Evolutionary conservation across 2,329 filamentous ascomycete species (phyloP).

Genomic region (Penicillium sp.): DNA sequence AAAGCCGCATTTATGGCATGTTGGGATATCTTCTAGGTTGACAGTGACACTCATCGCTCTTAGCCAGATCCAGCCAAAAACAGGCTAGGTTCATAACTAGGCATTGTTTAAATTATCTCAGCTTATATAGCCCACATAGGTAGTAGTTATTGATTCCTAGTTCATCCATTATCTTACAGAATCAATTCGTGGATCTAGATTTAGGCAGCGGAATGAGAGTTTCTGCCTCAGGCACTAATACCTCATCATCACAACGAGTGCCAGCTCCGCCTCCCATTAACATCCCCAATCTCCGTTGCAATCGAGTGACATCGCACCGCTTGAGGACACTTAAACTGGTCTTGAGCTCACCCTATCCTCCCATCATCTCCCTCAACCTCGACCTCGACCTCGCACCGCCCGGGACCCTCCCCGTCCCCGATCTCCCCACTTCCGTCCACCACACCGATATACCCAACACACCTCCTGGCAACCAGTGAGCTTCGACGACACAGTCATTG

Average conservation of each 20-base stretch:
- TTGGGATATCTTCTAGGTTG: not conserved
- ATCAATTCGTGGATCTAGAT: not conserved
- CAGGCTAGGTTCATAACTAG: not conserved
- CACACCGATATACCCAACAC: constrained; percentile 11
- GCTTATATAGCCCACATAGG: not conserved
- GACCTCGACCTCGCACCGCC: not conserved
- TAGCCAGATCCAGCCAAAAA: not conserved
- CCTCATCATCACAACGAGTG: constrained; percentile 3
- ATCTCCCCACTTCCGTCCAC: constrained; percentile 18
- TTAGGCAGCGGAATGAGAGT: not conserved
- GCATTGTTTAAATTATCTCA: not conserved
- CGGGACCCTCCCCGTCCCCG: constrained; percentile 4
- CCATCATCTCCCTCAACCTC: not conserved
- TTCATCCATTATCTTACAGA: not conserved
- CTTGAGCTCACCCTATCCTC: not conserved
- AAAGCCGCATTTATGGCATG: not conserved
- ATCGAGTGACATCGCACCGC: not conserved
- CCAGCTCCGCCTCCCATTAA: constrained; percentile 6
- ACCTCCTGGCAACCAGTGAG: constrained; percentile 2
- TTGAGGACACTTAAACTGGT: not conserved
- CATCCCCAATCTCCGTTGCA: not conserved
- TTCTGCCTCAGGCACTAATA: constrained; percentile 3
- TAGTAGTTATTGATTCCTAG: not conserved
- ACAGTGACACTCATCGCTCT: not conserved
- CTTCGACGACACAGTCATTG: not conserved